Percentiles rank a stretch among this genome's conserved stretches.
Evolutionary conservation across 225 moss, liverwort and hornwort genomes (phyloP).

Genomic region (Sphagnum contortum): DNA sequence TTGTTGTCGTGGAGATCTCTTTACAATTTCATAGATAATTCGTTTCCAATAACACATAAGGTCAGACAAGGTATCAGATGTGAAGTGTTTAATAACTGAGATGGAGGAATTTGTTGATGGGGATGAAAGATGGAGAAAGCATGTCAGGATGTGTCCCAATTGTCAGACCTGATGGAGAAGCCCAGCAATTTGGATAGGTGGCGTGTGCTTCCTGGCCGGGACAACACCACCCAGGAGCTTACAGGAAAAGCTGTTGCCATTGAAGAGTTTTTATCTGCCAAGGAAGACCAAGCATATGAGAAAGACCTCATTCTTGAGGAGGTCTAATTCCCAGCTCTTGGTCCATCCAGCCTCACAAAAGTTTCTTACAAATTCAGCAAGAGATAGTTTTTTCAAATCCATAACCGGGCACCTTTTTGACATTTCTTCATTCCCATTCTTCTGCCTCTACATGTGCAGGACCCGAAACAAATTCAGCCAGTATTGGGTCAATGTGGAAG

Average conservation of each 20-base stretch:
- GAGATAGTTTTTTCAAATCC: no score
- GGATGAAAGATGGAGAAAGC: conserved; percentile 39
- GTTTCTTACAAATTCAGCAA: not conserved
- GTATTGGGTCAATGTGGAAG: no score
- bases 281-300: conserved; percentile 65
- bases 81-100: no score
- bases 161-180: conserved; percentile 72
- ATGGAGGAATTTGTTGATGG: not conserved
- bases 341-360: not conserved
- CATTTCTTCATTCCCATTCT: no score
- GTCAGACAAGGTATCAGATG: no score
- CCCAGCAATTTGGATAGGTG: conserved; percentile 72
- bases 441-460: no score
- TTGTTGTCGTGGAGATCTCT: no score
- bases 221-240: conserved; percentile 55
- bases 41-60: no score
- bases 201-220: conserved; percentile 50
- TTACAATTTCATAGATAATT: no score
- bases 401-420: no score
- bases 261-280: conserved; percentile 67
- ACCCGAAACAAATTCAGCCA: no score
- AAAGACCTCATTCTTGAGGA: conserved; percentile 76
- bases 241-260: conserved; percentile 57
- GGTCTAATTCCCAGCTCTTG: conserved; percentile 15
- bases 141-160: conserved; percentile 18